Evolutionary conservation across 106 monocot genomes (phyloP), one percentile per base, ranked within the genome.

Genomic region (Platanthera zijinensis): DNA sequence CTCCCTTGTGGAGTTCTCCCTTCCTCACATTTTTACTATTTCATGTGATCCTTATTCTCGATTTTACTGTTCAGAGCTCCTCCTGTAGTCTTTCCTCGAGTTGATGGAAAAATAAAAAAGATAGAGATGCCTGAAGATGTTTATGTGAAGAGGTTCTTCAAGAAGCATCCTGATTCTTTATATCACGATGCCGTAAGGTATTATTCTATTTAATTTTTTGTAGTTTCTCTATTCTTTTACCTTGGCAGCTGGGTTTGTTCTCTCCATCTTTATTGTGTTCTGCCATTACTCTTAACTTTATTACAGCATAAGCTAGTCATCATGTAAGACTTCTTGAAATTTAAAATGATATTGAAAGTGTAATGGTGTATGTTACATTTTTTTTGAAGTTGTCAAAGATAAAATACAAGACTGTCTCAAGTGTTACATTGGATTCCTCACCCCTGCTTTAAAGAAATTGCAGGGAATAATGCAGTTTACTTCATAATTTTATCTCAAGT

Each of bases 141-240:
- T 52, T 92, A 85, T 73, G 81, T 92, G 47, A 84, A 76, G 84
- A 83, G 76, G 72, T 92, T 92, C 83, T 83, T 78, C 79, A 86
- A 83, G 77, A 83, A 77, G 57, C 73, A 92, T 77, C 84, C 92
- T 3, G 84, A 89, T 87, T 92, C 89, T 21, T 66, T 83, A 39
- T 90, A 87, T 66, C 85, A 90, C 53, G 90, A 92, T 75, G 83
- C 84, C 13, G 57, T 92, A 78, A 89, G 78, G 92, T 92, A 89
- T 63, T 71, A 48, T 76, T 70, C 8, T 72, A 45, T 25, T 57
- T 80, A 46, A 53, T 11, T 8, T 52, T 71, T 64, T 53, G 4
- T 53, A 10, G 14, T 14, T 69, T 69, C 22, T 8, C 5, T 5
- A 69, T 14, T 45, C 5, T 46, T 18, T 5, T 59, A 17, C 15